Conservation (phyloP, 2,329 filamentous ascomycete genomes). For the Calonectria henricotiae region DNA sequence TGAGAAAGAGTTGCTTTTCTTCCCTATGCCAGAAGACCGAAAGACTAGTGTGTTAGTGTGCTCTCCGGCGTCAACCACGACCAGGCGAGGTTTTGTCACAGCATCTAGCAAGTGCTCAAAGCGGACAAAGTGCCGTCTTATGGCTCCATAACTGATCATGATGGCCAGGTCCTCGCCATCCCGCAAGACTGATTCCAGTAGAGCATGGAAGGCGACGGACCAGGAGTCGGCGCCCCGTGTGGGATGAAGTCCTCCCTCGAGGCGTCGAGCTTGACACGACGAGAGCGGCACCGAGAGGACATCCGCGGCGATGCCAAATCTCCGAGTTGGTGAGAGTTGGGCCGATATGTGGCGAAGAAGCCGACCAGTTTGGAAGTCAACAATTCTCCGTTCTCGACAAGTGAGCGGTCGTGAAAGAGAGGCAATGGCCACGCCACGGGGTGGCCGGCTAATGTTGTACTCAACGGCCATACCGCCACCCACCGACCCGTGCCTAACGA, state of each 20-base stretch:
- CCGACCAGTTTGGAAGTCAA: conserved; percentile 67
- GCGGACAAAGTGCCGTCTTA: conserved; percentile 69
- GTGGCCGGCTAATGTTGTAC: conserved; percentile 63
- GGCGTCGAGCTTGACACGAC: conserved; percentile 37
- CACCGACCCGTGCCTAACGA: conserved; percentile 60
- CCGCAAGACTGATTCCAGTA: conserved; percentile 71
- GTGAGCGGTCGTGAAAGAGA: conserved; percentile 57
- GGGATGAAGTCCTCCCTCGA: conserved; percentile 48
- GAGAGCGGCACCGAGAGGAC: conserved; percentile 49
- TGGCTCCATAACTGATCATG: conserved; percentile 70
- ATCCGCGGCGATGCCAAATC: conserved; percentile 63
- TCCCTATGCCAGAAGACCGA: conserved; percentile 27
- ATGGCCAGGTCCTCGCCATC: conserved; percentile 76
- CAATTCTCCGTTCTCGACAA: conserved; percentile 54
- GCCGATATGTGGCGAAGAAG: conserved; percentile 64
- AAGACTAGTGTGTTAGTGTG: conserved; percentile 68
- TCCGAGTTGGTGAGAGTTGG: conserved; percentile 63
- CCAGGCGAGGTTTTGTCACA: conserved; percentile 68
- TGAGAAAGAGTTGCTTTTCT: conserved; percentile 18
- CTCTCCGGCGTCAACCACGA: conserved; percentile 69
- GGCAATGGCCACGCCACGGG: conserved; percentile 60
- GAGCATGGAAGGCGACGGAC: conserved; percentile 71
- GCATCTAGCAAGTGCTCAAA: conserved; percentile 68
- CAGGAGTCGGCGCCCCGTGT: conserved; percentile 62
- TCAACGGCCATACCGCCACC: conserved; percentile 54